Evolutionary conservation across 2,329 filamentous ascomycete genomes (phyloP).

Genomic region (Magnaporthiopsis incrustans): DNA sequence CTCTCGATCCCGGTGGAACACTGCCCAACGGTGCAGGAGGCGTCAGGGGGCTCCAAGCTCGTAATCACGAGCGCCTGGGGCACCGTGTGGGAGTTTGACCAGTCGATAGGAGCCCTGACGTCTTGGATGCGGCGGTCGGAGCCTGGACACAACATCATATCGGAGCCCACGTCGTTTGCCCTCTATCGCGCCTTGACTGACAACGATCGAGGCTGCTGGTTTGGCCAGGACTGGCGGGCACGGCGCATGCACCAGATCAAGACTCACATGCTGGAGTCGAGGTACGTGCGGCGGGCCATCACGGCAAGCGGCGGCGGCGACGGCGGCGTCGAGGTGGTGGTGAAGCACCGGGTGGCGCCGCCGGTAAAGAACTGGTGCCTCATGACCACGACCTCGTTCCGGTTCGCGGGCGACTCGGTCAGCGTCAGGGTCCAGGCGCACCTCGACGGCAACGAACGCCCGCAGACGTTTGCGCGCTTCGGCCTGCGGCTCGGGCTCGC

Average conservation of each 20-base stretch:
- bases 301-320: conserved; percentile 13
- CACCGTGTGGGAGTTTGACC: conserved; percentile 35
- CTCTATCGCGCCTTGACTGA: conserved; percentile 61
- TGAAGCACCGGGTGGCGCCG: conserved; percentile 50
- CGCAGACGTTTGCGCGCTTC: conserved; percentile 53
- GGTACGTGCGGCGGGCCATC: conserved; percentile 21
- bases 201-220: conserved; percentile 50
- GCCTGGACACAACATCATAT: conserved; percentile 30
- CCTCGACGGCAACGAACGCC: conserved; percentile 39
- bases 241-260: conserved; percentile 33
- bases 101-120: conserved; percentile 30
- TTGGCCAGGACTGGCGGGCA: conserved; percentile 50
- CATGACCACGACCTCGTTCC: conserved; percentile 44
- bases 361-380: conserved; percentile 55
- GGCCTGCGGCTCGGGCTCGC: conserved; percentile 45
- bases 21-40: neutral
- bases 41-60: neutral
- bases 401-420: conserved; percentile 40
- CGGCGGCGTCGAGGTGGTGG: conserved; percentile 31
- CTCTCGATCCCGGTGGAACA: neutral
- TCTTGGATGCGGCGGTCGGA: conserved; percentile 29
- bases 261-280: conserved; percentile 29
- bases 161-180: conserved; percentile 36
- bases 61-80: conserved; percentile 28
- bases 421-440: conserved; percentile 40